Conservation (phyloP, 2,329 filamentous ascomycete genomes). For the Aspergillus sp. region DNA sequence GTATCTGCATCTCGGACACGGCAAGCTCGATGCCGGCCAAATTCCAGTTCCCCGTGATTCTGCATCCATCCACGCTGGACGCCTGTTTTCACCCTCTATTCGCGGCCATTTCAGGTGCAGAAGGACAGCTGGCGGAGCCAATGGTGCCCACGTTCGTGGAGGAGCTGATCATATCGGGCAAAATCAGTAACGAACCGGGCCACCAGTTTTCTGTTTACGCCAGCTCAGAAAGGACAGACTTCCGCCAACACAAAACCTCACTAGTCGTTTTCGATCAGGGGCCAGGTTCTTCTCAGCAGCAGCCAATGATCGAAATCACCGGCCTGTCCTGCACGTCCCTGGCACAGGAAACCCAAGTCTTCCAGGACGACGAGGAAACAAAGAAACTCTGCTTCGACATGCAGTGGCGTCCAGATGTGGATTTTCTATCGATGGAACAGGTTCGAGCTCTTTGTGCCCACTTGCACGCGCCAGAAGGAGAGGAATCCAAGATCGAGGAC, state of each 20-base stretch:
- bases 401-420: background rate
- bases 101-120: background rate
- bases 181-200: background rate
- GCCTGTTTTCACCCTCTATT: constrained; percentile 10
- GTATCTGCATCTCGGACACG: background rate
- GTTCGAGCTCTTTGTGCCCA: background rate
- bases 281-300: background rate
- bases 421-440: background rate
- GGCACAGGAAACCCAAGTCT: background rate
- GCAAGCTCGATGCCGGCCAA: background rate
- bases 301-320: background rate
- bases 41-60: constrained; percentile 3
- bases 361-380: background rate
- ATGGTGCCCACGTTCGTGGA: background rate
- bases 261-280: background rate
- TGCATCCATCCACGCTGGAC: constrained; percentile 16
- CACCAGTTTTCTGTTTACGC: background rate
- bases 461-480: background rate
- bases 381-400: background rate
- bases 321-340: background rate
- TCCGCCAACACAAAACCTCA: background rate
- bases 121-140: background rate
- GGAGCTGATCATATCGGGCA: background rate
- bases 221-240: background rate
- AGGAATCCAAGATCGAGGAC: background rate